Base-by-base conservation (phyloP, 1,139 yeast species). In the Debaryomyces coudertii region DNA sequence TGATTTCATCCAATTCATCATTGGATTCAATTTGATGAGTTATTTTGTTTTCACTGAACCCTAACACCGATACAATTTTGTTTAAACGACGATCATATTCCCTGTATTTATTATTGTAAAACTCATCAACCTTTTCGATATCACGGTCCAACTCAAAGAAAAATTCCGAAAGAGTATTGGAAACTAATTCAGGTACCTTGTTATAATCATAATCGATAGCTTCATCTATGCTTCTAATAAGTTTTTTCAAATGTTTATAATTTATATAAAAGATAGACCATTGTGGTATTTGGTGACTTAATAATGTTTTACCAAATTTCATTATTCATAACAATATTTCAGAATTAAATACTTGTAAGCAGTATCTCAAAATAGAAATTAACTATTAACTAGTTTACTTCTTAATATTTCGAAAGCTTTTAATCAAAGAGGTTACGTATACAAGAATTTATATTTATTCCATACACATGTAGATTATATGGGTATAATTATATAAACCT, bases 261-360 rank as follows among this genome's bases (percentile, higher is more conserved):
- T 90, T 87, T 76, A 92, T 80, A 62, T 93, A 92, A 57, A 78
- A 80, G 73, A 68, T 66, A n/a, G 73, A 60, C 97, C 98, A 92
- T 68, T 90, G 97, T 7, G 97, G 97, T 49, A 92, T 89, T 71
- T 90, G 96, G 65, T 92, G 96, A 47, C 88, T 74, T 33, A 84
- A 68, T 55, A 89, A 66, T 4, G 90, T 87, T 63, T 89, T 89
- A 30, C 95, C 96, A 65, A 89, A 89, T 77, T 89, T 89, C 96
- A 89, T 88, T 28, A 27, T 38, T 27, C 27, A 20, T 18, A 14
- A 38, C 20, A 5, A 16, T 29, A 18, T 18, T 18, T 6, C 7
- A 8, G n/a, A 11, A 7, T 5, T 28, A 2, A 15, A 20, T 5
- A 20, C 4, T 20, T 20, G 22, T 20, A 4, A 4, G 5, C 31